Conservation (phyloP, 257 asterid species). For the Oldenlandia corymbosa region DNA sequence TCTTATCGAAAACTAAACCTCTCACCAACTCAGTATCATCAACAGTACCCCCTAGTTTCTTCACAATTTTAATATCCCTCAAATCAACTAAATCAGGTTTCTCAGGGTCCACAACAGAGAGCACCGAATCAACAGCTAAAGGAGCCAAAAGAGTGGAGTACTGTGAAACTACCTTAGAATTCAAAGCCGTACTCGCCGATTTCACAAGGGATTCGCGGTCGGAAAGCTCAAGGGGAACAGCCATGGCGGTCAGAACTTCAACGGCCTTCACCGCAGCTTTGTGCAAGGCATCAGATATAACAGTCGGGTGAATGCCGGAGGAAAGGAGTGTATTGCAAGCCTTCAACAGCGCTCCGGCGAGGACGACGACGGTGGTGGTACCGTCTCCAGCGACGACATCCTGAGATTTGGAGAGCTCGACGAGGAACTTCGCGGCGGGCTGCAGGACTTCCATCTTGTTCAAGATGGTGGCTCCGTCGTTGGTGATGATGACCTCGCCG, state of each 20-base stretch:
- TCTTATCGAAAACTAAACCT: slow-evolving; percentile 93
- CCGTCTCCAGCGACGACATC: slow-evolving; percentile 95
- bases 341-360: slow-evolving; percentile 69
- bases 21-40: slow-evolving; percentile 83
- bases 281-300: slow-evolving; percentile 70
- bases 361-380: slow-evolving; percentile 86
- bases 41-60: slow-evolving; percentile 92
- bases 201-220: slow-evolving; percentile 73
- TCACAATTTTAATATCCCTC: slow-evolving; percentile 83
- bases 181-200: slow-evolving; percentile 74
- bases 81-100: slow-evolving; percentile 89
- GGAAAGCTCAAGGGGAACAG: slow-evolving; percentile 71
- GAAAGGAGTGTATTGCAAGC: slow-evolving; percentile 50
- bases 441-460: slow-evolving; percentile 95
- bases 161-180: slow-evolving; percentile 92
- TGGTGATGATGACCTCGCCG: slow-evolving; percentile 90
- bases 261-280: slow-evolving; percentile 65
- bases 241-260: slow-evolving; percentile 76
- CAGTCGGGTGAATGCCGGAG: slow-evolving; percentile 74
- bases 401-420: slow-evolving; percentile 86
- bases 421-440: slow-evolving; percentile 93
- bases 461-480: slow-evolving; percentile 84
- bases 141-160: slow-evolving; percentile 96
- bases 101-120: slow-evolving; percentile 81
- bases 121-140: slow-evolving; percentile 91